Evolutionary conservation across 2,329 filamentous ascomycete genomes (phyloP).

Genomic region (Calonectria honghensis): DNA sequence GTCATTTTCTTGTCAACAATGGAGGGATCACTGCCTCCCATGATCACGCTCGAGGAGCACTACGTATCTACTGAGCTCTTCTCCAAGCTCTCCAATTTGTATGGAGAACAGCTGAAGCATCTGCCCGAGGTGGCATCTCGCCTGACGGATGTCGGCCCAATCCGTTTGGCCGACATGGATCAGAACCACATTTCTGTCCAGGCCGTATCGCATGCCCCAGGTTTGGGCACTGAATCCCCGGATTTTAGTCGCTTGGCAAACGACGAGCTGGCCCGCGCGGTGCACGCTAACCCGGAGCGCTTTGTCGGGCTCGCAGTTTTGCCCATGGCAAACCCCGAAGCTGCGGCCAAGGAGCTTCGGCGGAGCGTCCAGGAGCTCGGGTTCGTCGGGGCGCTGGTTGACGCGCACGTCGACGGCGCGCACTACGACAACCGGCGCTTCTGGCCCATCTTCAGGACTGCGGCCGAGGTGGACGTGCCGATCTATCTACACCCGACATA

Average conservation of each 20-base stretch:
- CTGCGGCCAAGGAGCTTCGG: slow-evolving; percentile 56
- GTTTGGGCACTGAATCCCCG: slow-evolving; percentile 25
- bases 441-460: slow-evolving; percentile 52
- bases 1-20: background rate
- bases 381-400: slow-evolving; percentile 59
- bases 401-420: slow-evolving; percentile 53
- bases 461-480: slow-evolving; percentile 67
- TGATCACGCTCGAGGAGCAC: slow-evolving; percentile 42
- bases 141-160: slow-evolving; percentile 27
- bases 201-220: slow-evolving; percentile 38
- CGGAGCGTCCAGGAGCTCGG: slow-evolving; percentile 56
- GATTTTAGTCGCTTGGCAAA: slow-evolving; percentile 29
- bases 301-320: slow-evolving; percentile 57
- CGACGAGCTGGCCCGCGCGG: slow-evolving; percentile 26
- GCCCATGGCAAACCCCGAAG: slow-evolving; percentile 56
- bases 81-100: slow-evolving; percentile 25
- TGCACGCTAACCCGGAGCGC: slow-evolving; percentile 35
- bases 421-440: slow-evolving; percentile 56
- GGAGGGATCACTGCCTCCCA: slow-evolving; percentile 1
- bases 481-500: slow-evolving; percentile 71
- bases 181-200: slow-evolving; percentile 27
- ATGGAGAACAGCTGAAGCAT: slow-evolving; percentile 33
- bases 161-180: slow-evolving; percentile 38
- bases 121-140: slow-evolving; percentile 29
- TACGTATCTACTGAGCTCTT: slow-evolving; percentile 33